Base-by-base conservation (phyloP, 129 eudicot genomes). In the Arctium lappa region DNA sequence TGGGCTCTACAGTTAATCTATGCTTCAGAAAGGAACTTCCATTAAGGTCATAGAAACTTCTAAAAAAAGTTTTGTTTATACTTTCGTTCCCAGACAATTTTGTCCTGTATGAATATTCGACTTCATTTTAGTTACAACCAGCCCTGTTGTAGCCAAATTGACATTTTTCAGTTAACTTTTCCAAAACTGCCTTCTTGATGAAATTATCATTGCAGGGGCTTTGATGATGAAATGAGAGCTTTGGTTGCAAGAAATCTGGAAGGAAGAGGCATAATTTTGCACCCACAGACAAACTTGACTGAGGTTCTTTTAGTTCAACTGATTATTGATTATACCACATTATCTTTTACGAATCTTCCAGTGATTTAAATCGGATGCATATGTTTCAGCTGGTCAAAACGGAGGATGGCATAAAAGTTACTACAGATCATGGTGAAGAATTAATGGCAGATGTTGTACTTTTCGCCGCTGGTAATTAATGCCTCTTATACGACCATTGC, bases 161-260 rank as follows among this genome's bases (percentile, higher is more conserved):
- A 18, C 77, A 42, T 73, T 37, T 73, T 66, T 31, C 22, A 3
- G 72, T 75, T 8, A 78, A 50, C 36, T 44, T 72, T 30, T 71
- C 10, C 32, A 16, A 71, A 50, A 46, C 29, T 7, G 36, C 69
- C 36, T 31, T 16, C 2, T 81, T 56, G 37, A 48, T 65, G 33
- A 2, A 22, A 16, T 44, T 62, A 29, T 18, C 72, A 2, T 84
- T 83, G 84, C 97, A 95, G 98, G 86, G 99, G 99, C 77, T 95
- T 95, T 86, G 99, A 95, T 87, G 99, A 95, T 86, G 99, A 95
- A 85, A 95, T 95, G 98, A 91, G 99, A 80, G 95, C 97, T 27
- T 90, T 85, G 37, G 99, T 93, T 81, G 99, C 99, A 48, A 91
- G 95, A 86, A 95, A 95, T 86, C 90, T 95, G 62, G 99, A 95